These are phyloP conservation scores for Rhamnella rubrinervis DNA, from an alignment of 331 rosid genomes.

Conservation along the genomic window DNA sequence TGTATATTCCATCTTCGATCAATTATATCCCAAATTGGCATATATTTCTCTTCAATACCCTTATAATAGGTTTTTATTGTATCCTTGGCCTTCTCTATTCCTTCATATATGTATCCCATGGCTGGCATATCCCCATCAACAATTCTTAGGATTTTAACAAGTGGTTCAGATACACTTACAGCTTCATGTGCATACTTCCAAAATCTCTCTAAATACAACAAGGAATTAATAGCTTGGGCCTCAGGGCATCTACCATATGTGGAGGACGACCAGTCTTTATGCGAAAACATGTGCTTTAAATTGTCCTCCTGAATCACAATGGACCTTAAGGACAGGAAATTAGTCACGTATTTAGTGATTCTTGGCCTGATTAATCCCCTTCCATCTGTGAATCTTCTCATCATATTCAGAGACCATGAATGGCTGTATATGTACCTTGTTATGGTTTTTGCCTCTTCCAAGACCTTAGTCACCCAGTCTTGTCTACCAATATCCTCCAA, in stretches of 20 bases:
- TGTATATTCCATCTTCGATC: slow-evolving; percentile 66
- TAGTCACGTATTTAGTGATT: slow-evolving; percentile 47
- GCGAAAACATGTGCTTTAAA: slow-evolving; percentile 62
- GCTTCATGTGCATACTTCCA: slow-evolving; percentile 71
- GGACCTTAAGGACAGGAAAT: slow-evolving; percentile 67
- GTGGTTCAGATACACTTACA: slow-evolving; percentile 58
- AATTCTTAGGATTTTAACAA: slow-evolving; percentile 55
- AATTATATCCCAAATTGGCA: slow-evolving; percentile 52
- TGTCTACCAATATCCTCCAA: slow-evolving; percentile 63
- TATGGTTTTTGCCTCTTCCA: slow-evolving; percentile 64
- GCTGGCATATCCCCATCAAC: slow-evolving; percentile 84
- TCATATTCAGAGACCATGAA: slow-evolving; percentile 46
- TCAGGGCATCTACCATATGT: slow-evolving; percentile 42
- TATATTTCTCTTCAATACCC: slow-evolving; percentile 55
- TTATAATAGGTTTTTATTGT: slow-evolving; percentile 50
- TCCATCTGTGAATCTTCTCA: slow-evolving; percentile 63
- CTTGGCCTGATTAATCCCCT: slow-evolving; percentile 57
- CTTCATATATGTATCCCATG: slow-evolving; percentile 62
- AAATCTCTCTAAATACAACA: slow-evolving; percentile 54
- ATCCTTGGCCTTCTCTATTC: slow-evolving; percentile 58
- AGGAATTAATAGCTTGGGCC: slow-evolving; percentile 43
- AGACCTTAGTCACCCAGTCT: slow-evolving; percentile 56
- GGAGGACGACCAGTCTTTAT: slow-evolving; percentile 65
- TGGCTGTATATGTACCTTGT: slow-evolving; percentile 48
- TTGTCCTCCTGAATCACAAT: slow-evolving; percentile 57